Evolutionary conservation across 2,329 filamentous ascomycete species (phyloP).

Genomic region (Claviceps sp.): DNA sequence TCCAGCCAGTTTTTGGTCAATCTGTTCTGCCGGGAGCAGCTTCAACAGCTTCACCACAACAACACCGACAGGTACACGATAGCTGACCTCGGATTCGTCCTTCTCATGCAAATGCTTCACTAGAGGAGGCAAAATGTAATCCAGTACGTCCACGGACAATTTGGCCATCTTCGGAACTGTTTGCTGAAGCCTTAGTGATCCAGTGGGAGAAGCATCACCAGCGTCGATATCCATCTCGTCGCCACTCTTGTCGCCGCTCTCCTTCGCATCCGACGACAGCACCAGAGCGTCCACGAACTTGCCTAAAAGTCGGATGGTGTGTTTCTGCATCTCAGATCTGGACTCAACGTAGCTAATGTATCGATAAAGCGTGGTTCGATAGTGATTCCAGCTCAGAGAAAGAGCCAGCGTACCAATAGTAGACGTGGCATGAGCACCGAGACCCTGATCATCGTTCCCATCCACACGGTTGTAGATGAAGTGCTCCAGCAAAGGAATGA

Average conservation of each 20-base stretch:
- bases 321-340: constrained; percentile 74
- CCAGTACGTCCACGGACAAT: constrained; percentile 57
- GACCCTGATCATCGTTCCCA: constrained; percentile 62
- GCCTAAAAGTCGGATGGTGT: constrained; percentile 68
- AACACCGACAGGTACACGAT: constrained; percentile 79
- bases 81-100: constrained; percentile 85
- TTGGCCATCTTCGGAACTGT: constrained; percentile 57
- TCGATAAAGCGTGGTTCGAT: constrained; percentile 68
- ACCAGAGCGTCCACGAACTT: constrained; percentile 68
- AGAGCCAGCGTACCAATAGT: constrained; percentile 63
- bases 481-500: constrained; percentile 85
- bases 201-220: constrained; percentile 13
- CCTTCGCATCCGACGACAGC: constrained; percentile 31
- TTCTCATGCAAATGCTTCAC: constrained; percentile 84
- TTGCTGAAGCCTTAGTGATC: constrained; percentile 36
- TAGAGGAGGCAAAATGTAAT: constrained; percentile 65
- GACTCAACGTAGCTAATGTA: constrained; percentile 72
- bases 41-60: constrained; percentile 80
- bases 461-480: constrained; percentile 78
- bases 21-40: constrained; percentile 58
- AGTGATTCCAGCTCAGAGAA: constrained; percentile 82
- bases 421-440: constrained; percentile 74
- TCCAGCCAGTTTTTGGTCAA: constrained; percentile 62
- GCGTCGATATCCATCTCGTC: constrained; percentile 23
- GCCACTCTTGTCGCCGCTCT: constrained; percentile 22